Evolutionary conservation across 805 yeast genomes (phyloP), one percentile per base, ranked within the genome.

Genomic region (Starmerella stigmatis): DNA sequence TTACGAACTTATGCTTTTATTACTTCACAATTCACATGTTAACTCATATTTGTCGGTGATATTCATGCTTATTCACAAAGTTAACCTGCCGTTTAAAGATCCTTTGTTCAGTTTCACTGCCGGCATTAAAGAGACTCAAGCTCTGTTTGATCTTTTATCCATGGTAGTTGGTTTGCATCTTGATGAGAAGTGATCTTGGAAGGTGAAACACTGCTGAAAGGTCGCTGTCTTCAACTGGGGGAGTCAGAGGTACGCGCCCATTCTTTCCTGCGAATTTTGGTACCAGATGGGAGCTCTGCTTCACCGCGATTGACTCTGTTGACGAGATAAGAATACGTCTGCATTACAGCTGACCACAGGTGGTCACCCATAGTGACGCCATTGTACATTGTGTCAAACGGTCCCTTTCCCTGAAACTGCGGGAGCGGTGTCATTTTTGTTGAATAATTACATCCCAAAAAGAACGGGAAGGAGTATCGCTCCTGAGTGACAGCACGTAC

Each of bases 401-500:
- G 40, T 3, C 40, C 40, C 16, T 26, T 27, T 15, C 35, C 25
- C 13, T 6, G 30, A 30, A 48, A 46, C 41, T 45, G 44, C 9
- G 46, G 49, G 4, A 48, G 27, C n/a, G 51, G 51, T 17, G 20
- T 16, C 21, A 48, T 27, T 15, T 16, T 31, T 11, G 47, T 42
- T 22, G 43, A 15, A 29, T 48, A 48, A 44, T 42, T 43, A 28
- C 43, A 30, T 12, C 41, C 46, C 17, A 17, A 20, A 23, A 48
- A 48, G 22, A 45, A n/a, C 12, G 51, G 51, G 43, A 64, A 22
- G 62, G 56, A 9, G 63, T 57, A 9, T 46, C 57, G 37, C 50
- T 51, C 22, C 64, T 59, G 36, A 61, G 49, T 1, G 77, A 79
- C 17, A 68, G 65, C 41, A 65, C 52, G 38, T 8, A 75, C 80